These are phyloP conservation scores for Tricholoma matsutake DNA, from an alignment of 768 basidiomycete genomes.

Conservation along the genomic window DNA sequence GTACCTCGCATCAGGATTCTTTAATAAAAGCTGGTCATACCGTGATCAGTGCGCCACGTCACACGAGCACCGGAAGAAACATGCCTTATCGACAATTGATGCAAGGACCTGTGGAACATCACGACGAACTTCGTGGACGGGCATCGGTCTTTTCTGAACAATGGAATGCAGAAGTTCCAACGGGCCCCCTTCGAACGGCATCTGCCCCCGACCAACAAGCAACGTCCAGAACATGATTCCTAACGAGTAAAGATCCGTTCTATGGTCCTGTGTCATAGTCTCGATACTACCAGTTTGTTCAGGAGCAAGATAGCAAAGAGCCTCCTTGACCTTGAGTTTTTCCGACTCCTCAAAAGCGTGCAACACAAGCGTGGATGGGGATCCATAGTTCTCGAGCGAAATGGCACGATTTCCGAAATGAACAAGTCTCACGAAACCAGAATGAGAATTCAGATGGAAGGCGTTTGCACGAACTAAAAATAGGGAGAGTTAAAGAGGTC, in stretches of 20 bases:
- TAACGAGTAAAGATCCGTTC: constrained; percentile 72
- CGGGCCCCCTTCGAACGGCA: constrained; percentile 59
- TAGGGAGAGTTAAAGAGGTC: not conserved
- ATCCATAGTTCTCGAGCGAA: constrained; percentile 68
- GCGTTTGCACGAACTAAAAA: constrained; percentile 66
- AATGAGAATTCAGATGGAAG: constrained; percentile 69
- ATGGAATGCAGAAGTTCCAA: constrained; percentile 68
- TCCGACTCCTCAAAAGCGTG: constrained; percentile 57
- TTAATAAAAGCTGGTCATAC: constrained; percentile 51
- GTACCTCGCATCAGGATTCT: constrained; percentile 66
- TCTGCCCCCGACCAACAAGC: constrained; percentile 64
- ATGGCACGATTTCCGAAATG: constrained; percentile 76
- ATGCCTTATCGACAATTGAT: constrained; percentile 65
- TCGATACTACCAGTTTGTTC: constrained; percentile 76
- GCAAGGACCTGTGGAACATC: constrained; percentile 73
- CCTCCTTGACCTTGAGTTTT: constrained; percentile 72
- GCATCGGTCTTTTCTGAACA: constrained; percentile 70
- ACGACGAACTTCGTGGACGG: constrained; percentile 69
- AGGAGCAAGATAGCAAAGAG: constrained; percentile 70
- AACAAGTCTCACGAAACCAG: constrained; percentile 65
- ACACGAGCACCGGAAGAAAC: constrained; percentile 1
- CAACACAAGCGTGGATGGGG: constrained; percentile 67
- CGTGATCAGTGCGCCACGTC: constrained; percentile 6
- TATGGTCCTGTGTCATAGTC: constrained; percentile 66
- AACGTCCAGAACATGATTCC: constrained; percentile 75